Evolutionary conservation across 2,329 filamentous ascomycete species (phyloP).

Genomic region (Pseudogymnoascus sp.): DNA sequence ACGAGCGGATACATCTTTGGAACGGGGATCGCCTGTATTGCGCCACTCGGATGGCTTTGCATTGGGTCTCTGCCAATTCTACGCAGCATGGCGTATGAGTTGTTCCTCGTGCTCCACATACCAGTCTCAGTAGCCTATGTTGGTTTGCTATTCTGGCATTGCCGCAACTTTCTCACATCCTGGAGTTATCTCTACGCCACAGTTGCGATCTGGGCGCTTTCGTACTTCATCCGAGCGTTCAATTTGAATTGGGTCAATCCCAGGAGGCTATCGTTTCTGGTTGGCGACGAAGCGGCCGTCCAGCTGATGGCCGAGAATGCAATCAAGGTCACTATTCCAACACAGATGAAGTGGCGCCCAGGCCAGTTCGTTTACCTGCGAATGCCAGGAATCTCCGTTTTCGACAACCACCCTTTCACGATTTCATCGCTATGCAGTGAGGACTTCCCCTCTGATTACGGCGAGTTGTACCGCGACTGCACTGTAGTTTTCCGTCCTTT

Average conservation of each 20-base stretch:
- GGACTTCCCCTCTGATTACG: constrained; percentile 87
- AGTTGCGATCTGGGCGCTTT: constrained; percentile 67
- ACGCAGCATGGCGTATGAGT: constrained; percentile 71
- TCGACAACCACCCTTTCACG: constrained; percentile 94
- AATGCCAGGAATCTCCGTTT: constrained; percentile 83
- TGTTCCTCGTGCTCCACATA: constrained; percentile 75
- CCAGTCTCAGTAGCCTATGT: constrained; percentile 75
- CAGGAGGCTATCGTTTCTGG: constrained; percentile 69
- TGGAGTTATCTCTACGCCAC: constrained; percentile 86
- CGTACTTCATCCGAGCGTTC: constrained; percentile 66
- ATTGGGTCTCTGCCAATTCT: constrained; percentile 75
- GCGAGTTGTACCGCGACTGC: constrained; percentile 80
- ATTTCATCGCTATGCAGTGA: constrained; percentile 88
- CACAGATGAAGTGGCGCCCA: constrained; percentile 84
- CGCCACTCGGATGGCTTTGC: constrained; percentile 75
- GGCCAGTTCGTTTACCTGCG: constrained; percentile 92
- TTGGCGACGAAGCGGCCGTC: constrained; percentile 85
- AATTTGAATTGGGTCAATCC: constrained; percentile 88
- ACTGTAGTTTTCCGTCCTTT: constrained; percentile 88
- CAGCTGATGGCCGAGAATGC: constrained; percentile 86
- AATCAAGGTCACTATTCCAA: constrained; percentile 92
- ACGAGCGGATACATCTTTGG: constrained; percentile 69
- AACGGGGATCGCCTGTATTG: constrained; percentile 73
- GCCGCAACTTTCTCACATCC: constrained; percentile 81
- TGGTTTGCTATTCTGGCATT: constrained; percentile 89